These are phyloP conservation scores for Tausonia pullulans DNA, from an alignment of 1,284 basidiomycete species.

Conservation along the genomic window DNA sequence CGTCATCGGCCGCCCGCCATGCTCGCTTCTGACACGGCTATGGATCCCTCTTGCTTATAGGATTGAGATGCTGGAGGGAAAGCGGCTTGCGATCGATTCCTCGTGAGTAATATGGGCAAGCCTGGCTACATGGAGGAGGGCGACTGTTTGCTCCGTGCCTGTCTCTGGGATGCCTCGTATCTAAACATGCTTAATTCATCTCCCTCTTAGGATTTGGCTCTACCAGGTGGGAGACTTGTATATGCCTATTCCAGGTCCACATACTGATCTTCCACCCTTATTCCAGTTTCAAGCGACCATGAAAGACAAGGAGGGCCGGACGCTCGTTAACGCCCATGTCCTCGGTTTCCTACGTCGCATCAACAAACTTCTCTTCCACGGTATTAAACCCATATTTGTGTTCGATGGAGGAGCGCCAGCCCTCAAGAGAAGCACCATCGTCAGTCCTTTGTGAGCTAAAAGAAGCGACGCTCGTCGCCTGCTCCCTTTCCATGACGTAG, in stretches of 20 bases:
- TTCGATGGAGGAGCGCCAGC: constrained; percentile 90
- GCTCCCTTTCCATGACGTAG: not conserved
- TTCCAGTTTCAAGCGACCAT: constrained; percentile 91
- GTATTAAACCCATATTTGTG: constrained; percentile 93
- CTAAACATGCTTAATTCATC: not conserved
- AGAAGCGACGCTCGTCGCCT: not conserved
- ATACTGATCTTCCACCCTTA: not conserved
- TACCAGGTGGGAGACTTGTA: constrained; percentile 43
- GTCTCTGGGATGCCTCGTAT: not conserved
- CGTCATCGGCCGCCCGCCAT: not conserved
- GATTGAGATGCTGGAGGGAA: constrained; percentile 82
- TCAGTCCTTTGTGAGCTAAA: constrained; percentile 35
- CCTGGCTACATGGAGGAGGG: too few relatives aligned
- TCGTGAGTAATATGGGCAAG: constrained; percentile 36
- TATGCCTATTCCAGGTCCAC: not conserved
- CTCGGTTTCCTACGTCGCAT: constrained; percentile 88
- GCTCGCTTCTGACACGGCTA: too few relatives aligned
- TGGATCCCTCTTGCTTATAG: constrained; percentile 36
- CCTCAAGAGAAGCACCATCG: constrained; percentile 77
- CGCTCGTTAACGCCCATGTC: constrained; percentile 85
- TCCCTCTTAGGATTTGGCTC: constrained; percentile 65
- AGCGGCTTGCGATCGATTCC: constrained; percentile 88
- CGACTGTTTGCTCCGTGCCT: not conserved
- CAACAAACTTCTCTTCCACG: constrained; percentile 88
- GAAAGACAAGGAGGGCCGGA: constrained; percentile 91